Conservation (phyloP, 2,329 filamentous ascomycete genomes). For the Akanthomyces uredinophilus region DNA sequence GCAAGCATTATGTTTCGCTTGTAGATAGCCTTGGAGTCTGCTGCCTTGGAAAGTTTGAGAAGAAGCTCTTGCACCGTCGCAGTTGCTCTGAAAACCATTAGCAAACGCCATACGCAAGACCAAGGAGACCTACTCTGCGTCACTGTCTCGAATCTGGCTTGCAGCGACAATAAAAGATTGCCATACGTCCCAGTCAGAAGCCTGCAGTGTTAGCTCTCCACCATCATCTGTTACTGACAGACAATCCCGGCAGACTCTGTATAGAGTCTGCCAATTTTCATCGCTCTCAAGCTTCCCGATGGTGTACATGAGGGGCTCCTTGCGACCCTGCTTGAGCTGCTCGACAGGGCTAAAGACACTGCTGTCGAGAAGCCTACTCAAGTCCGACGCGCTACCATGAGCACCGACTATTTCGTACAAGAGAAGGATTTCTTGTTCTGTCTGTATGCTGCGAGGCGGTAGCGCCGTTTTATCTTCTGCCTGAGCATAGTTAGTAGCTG, state of each 20-base stretch:
- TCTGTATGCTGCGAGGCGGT: slow-evolving; percentile 32
- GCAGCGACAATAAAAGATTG: slow-evolving; percentile 36
- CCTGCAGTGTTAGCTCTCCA: slow-evolving; percentile 35
- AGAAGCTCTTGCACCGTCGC: slow-evolving; percentile 27
- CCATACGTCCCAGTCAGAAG: slow-evolving; percentile 41
- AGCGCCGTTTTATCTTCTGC: slow-evolving; percentile 17
- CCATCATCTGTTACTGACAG: slow-evolving; percentile 34
- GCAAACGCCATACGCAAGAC: background rate
- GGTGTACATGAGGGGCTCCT: slow-evolving; percentile 41
- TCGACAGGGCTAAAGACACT: slow-evolving; percentile 36
- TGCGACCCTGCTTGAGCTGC: slow-evolving; percentile 43
- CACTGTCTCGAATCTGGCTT: slow-evolving; percentile 25
- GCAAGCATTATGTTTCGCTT: slow-evolving; percentile 35
- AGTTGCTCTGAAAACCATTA: slow-evolving; percentile 23
- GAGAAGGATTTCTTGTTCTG: slow-evolving; percentile 47
- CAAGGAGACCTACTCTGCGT: slow-evolving; percentile 28
- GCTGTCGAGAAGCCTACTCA: slow-evolving; percentile 34
- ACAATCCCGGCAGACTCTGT: slow-evolving; percentile 39
- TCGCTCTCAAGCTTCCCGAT: slow-evolving; percentile 33
- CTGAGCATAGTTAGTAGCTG: slow-evolving; percentile 1
- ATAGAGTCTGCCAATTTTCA: slow-evolving; percentile 39
- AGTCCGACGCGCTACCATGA: slow-evolving; percentile 39
- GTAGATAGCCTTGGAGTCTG: slow-evolving; percentile 33
- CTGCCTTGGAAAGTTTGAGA: slow-evolving; percentile 25
- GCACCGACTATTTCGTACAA: slow-evolving; percentile 43